A percentile compares a stretch with the other conserved stretches of the same genome.
phyloP scores from a whole-genome alignment of 805 yeast genomes.

The Myxozyma melibiosi region DNA sequence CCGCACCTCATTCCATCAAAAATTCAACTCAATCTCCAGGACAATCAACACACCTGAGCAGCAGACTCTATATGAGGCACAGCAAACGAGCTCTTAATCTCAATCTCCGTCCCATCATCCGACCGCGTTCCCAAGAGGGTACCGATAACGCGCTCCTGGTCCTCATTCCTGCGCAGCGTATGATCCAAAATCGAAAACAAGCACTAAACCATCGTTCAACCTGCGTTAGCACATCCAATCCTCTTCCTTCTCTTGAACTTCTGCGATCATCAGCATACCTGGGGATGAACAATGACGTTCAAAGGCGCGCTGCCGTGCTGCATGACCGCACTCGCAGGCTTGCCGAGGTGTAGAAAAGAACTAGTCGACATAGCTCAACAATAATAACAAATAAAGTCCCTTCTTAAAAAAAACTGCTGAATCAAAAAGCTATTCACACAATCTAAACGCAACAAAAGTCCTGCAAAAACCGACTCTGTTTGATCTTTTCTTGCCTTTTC shows the following conservation, averaged over 20 bases:
- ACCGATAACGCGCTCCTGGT: constrained; percentile 66
- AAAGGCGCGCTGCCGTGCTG: constrained; percentile 24
- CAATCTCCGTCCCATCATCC: constrained; percentile 78
- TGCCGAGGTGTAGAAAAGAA: constrained; percentile 33
- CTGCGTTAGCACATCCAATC: too few species aligned
- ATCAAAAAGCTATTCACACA: neutral
- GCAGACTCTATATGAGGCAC: constrained; percentile 79
- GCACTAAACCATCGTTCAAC: constrained; percentile 3
- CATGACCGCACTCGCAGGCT: constrained; percentile 23
- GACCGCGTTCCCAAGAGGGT: constrained; percentile 79
- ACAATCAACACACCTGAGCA: constrained; percentile 51
- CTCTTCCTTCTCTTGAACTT: too few species aligned
- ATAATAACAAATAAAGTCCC: neutral
- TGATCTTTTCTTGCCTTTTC: neutral
- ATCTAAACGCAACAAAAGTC: too few species aligned
- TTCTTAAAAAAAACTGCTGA: neutral
- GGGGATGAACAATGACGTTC: constrained; percentile 35
- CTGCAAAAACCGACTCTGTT: neutral
- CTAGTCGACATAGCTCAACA: constrained; percentile 10
- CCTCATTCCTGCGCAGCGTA: constrained; percentile 57
- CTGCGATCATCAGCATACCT: constrained; percentile 11
- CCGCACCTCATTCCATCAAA: neutral
- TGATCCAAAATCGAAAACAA: constrained; percentile 76
- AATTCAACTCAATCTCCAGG: neutral
- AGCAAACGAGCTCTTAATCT: constrained; percentile 72